A percentile compares a stretch with the other conserved stretches of the same genome.
Evolutionary conservation across 179 eudicot species (phyloP).

Genomic region (Beta corolliflora): DNA sequence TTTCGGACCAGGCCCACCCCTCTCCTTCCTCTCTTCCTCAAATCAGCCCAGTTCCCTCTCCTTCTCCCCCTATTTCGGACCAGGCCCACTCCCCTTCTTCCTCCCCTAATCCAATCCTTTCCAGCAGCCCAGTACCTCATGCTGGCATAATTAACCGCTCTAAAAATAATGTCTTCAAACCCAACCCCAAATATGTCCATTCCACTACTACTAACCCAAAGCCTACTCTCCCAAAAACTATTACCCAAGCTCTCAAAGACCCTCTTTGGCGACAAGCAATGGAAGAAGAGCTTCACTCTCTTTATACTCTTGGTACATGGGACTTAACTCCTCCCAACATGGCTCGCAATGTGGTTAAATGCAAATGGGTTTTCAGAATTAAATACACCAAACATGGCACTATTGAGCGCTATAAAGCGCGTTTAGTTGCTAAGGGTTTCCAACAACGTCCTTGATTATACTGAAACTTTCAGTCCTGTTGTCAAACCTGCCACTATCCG

Average conservation of each 20-base stretch:
- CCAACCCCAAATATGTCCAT: background rate
- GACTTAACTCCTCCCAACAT: background rate
- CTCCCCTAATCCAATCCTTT: background rate
- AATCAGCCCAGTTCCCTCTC: background rate
- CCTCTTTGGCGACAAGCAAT: background rate
- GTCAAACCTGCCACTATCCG: background rate
- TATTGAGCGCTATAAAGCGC: background rate
- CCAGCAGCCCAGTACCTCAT: background rate
- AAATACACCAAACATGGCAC: background rate
- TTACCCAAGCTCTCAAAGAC: background rate
- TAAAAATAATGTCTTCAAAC: background rate
- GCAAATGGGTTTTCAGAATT: slow-evolving; percentile 1
- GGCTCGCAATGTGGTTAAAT: background rate
- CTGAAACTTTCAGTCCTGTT: background rate
- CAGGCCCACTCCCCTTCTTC: background rate
- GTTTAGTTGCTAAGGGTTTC: slow-evolving; percentile 6
- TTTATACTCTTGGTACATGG: background rate
- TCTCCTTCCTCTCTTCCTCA: background rate
- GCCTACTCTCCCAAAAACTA: background rate
- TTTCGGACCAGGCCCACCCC: background rate
- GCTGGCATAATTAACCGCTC: background rate
- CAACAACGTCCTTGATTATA: background rate
- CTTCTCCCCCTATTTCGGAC: too few species aligned
- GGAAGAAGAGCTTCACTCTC: background rate
- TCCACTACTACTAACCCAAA: background rate